Conservation (phyloP, 345 rosid genomes). For the Populus simonii region DNA sequence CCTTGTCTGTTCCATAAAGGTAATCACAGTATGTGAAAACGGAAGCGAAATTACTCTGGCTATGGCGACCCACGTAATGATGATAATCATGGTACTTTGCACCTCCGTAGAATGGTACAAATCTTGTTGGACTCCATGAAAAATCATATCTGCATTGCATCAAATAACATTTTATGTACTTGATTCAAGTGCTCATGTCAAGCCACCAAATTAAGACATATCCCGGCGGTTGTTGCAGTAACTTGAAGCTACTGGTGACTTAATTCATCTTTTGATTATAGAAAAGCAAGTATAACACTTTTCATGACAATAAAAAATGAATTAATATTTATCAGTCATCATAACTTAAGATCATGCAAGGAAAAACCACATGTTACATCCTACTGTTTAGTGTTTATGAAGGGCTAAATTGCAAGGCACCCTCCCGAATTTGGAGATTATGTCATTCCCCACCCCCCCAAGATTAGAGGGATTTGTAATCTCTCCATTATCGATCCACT, state of each 20-base stretch:
- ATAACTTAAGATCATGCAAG: no score
- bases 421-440: no score
- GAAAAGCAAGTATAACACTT: not conserved
- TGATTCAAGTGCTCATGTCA: no score
- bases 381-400: no score
- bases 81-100: conserved; percentile 30
- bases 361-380: not conserved
- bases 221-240: no score
- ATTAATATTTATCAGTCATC: not conserved
- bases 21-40: conserved; percentile 24
- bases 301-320: not conserved
- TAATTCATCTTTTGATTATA: no score
- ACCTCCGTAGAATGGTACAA: conserved; percentile 26
- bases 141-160: conserved; percentile 20
- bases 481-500: no score
- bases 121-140: conserved; percentile 18
- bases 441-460: accelerated
- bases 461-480: no score
- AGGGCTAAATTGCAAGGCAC: no score
- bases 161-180: no score
- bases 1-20: conserved; percentile 23
- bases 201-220: no score
- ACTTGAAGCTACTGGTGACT: no score
- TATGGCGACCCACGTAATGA: conserved; percentile 19
- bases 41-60: conserved; percentile 24